Percentiles rank a stretch among this genome's conserved stretches.
These are phyloP conservation scores for Candida alai DNA, from an alignment of 805 yeast species.

Conservation along the genomic window DNA sequence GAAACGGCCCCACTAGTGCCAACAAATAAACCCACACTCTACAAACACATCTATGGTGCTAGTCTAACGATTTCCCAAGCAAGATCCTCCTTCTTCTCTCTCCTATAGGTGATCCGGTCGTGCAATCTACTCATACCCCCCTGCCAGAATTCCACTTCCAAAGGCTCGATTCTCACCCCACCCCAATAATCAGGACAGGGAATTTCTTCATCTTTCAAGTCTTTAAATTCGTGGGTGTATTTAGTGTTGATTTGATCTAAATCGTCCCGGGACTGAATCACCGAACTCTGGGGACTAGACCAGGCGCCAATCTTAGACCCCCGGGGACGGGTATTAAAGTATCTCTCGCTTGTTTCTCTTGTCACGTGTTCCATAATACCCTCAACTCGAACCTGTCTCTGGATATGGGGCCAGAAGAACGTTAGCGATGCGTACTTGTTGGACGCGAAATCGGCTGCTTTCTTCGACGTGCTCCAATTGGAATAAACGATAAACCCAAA, in stretches of 20 bases:
- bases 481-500: constrained; percentile 85
- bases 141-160: constrained; percentile 96
- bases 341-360: constrained; percentile 69
- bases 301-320: constrained; percentile 95
- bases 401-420: constrained; percentile 88
- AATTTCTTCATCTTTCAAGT: constrained; percentile 52
- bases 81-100: constrained; percentile 43
- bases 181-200: constrained; percentile 98
- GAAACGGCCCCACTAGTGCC: no score
- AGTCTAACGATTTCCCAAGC: constrained; percentile 67
- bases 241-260: constrained; percentile 51
- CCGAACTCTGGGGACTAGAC: constrained; percentile 86
- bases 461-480: constrained; percentile 87
- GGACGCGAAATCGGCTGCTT: constrained; percentile 62
- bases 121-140: constrained; percentile 88
- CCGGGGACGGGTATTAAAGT: constrained; percentile 84
- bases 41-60: constrained; percentile 66
- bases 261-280: constrained; percentile 54
- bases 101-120: constrained; percentile 74
- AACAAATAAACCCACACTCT: neutral
- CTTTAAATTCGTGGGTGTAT: constrained; percentile 56
- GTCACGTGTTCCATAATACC: constrained; percentile 74
- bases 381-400: constrained; percentile 91
- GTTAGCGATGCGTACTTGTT: constrained; percentile 81
- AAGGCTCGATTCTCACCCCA: constrained; percentile 81